A percentile compares a stretch with the other conserved stretches of the same genome.
Conservation (phyloP, 257 asterid species). For the Penstemon newberryi region DNA sequence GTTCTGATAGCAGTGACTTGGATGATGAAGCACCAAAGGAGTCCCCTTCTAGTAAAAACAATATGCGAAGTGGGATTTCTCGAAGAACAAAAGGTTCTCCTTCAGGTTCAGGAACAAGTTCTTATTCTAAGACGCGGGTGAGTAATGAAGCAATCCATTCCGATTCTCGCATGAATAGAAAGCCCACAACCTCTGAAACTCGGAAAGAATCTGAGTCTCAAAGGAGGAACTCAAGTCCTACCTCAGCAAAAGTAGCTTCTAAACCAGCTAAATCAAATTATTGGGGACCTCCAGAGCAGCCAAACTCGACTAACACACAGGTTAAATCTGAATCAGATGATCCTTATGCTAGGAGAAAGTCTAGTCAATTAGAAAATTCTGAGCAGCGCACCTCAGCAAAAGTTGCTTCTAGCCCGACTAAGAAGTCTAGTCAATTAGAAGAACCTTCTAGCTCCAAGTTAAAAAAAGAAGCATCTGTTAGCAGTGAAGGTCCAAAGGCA, state of each 20-base stretch:
- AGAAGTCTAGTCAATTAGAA: conserved; percentile 36
- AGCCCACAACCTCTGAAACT: conserved; percentile 32
- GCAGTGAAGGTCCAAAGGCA: conserved; percentile 34
- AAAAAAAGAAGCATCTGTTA: conserved; percentile 28
- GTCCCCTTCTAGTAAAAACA: conserved; percentile 38
- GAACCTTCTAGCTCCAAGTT: conserved; percentile 31
- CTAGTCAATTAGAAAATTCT: conserved; percentile 29
- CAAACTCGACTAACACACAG: conserved; percentile 21
- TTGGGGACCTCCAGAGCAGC: conserved; percentile 33
- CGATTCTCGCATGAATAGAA: conserved; percentile 35
- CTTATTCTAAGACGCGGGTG: conserved; percentile 29
- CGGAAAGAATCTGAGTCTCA: conserved; percentile 32
- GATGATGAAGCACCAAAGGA: conserved; percentile 55
- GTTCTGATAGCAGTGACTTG: conserved; percentile 53
- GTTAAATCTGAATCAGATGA: conserved; percentile 20
- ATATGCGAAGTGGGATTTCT: conserved; percentile 54
- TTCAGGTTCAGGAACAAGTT: conserved; percentile 31
- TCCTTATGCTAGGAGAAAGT: conserved; percentile 25
- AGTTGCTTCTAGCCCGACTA: conserved; percentile 34
- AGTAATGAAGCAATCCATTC: conserved; percentile 36
- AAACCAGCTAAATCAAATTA: conserved; percentile 33
- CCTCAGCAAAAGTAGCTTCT: conserved; percentile 32
- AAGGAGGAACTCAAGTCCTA: conserved; percentile 34
- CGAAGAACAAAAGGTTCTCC: conserved; percentile 64
- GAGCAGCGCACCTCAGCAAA: conserved; percentile 40